phyloP scores from a whole-genome alignment of 1,284 basidiomycete species.

The Meripilus lineatus region DNA sequence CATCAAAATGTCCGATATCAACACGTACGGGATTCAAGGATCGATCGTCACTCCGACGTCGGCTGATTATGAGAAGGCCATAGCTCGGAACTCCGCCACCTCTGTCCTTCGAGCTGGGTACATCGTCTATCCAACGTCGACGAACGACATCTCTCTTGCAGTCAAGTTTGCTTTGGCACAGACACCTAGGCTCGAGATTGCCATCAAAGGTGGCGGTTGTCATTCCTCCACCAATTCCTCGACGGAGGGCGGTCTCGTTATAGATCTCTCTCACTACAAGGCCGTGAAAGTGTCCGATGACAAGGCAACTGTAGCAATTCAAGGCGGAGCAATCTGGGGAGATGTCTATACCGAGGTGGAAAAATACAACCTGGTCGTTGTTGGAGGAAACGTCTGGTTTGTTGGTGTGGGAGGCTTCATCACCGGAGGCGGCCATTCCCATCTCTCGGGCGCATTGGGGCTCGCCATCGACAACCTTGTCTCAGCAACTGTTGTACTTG shows the following conservation, averaged over 20 bases:
- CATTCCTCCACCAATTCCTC: conserved; percentile 22
- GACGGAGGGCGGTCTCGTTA: conserved; percentile 32
- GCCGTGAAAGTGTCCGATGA: conserved; percentile 26
- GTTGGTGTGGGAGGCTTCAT: conserved; percentile 26
- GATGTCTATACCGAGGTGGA: conserved; percentile 30
- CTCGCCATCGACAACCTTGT: conserved; percentile 36
- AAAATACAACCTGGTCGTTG: conserved; percentile 23
- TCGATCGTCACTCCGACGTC: background rate
- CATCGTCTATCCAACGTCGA: conserved; percentile 17
- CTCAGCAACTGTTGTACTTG: conserved; percentile 31
- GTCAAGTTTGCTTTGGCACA: conserved; percentile 16
- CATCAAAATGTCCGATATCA: background rate
- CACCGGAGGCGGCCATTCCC: conserved; percentile 38
- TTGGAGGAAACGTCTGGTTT: conserved; percentile 23
- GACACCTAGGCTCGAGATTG: conserved; percentile 19
- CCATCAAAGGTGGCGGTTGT: conserved; percentile 22
- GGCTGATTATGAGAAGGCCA: background rate
- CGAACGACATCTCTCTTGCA: conserved; percentile 17
- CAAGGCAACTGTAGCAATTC: conserved; percentile 23
- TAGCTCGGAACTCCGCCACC: background rate
- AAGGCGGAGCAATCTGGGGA: conserved; percentile 33
- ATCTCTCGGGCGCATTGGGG: conserved; percentile 31
- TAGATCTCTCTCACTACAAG: conserved; percentile 33
- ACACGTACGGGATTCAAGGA: background rate
- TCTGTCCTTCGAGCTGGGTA: conserved; percentile 15